Evolutionary conservation across 2,329 filamentous ascomycete genomes (phyloP).

Genomic region (Scortechinia acanthostroma): DNA sequence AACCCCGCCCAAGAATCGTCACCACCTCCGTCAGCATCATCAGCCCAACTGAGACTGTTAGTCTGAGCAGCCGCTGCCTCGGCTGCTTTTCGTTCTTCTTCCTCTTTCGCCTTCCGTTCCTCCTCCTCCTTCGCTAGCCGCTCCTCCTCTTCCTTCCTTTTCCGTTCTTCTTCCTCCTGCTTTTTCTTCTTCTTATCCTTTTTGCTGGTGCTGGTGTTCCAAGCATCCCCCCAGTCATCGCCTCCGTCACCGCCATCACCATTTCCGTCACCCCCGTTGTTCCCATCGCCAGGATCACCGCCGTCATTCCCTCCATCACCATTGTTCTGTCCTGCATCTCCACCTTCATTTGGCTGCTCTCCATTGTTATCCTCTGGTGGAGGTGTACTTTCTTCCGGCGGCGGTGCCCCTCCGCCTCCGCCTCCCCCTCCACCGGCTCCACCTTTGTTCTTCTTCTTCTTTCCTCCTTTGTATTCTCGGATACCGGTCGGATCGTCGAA

Average conservation of each 20-base stretch:
- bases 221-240: neutral
- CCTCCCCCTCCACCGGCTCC: slow-evolving; percentile 5
- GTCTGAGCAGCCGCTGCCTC: neutral
- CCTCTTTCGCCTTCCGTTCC: neutral
- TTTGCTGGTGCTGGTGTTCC: neutral
- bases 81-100: neutral
- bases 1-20: slow-evolving; percentile 9
- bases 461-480: neutral
- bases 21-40: slow-evolving; percentile 22
- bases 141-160: neutral
- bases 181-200: neutral
- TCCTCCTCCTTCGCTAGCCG: neutral
- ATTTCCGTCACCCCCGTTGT: slow-evolving; percentile 6
- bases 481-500: neutral
- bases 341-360: no score
- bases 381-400: no score
- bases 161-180: neutral
- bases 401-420: no score
- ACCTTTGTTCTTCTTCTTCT: slow-evolving; percentile 6
- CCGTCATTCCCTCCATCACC: no score
- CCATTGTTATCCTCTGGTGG: neutral
- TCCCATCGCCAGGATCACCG: slow-evolving; percentile 16
- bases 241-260: slow-evolving; percentile 20
- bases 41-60: slow-evolving; percentile 1
- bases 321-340: no score